Evolutionary conservation across 371 early-diverging fungal genomes (phyloP), one percentile per base, ranked within the genome.

Genomic region (Choanephora cucurbitarum): DNA sequence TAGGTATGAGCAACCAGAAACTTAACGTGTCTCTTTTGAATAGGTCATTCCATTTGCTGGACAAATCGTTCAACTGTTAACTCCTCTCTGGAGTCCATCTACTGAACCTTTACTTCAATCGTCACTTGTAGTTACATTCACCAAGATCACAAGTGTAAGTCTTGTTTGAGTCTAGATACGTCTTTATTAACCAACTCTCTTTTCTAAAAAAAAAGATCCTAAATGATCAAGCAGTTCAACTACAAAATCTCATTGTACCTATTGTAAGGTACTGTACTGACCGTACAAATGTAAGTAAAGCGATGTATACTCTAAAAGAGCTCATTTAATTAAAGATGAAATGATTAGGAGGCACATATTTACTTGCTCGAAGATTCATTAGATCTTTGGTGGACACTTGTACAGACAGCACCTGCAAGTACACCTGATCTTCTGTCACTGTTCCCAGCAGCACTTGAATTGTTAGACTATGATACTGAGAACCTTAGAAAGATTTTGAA

Each of bases 301-400:
- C n/a, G n/a, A n/a, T n/a, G n/a, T n/a, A n/a, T n/a, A n/a, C n/a
- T n/a, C n/a, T n/a, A n/a, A n/a, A n/a, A n/a, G n/a, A n/a, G n/a
- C n/a, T n/a, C n/a, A n/a, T n/a, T n/a, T n/a, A n/a, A n/a, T n/a
- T 8, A 32, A n/a, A 5, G 33, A 46, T 31, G 44, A 37, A 37
- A 37, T 18, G 42, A n/a, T 22, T 62, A 91, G 81, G 86, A 86
- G 18, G 89, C 88, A 0, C 90, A 90, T 65, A 73, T 93, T 8
- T 94, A 94, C 62, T 60, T 95, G 55, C 70, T 93, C 17, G 96
- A 95, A 58, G 96, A 95, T 58, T 90, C 88, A 0, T 68, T 95
- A 17, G 92, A 93, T 57, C 80, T 96, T 14, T 95, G 96, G 95
- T 81, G 84, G 59, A 82, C 87, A 0, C 75, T 87, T 1, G 33